These are phyloP conservation scores for Nicotiana rustica DNA, from an alignment of 305 asterid species.

Conservation along the genomic window DNA sequence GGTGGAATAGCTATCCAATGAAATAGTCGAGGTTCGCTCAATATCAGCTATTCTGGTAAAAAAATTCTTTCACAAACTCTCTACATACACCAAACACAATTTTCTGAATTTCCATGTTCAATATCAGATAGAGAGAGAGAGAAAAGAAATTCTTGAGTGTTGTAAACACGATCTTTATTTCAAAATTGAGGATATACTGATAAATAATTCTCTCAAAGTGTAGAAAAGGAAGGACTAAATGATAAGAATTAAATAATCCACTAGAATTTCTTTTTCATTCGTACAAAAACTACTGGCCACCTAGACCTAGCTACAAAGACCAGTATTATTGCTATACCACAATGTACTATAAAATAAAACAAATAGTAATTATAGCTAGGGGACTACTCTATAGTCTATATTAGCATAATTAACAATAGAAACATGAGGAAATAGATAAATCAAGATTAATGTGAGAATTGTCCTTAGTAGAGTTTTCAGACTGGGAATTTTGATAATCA, in stretches of 20 bases:
- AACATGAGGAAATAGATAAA: conserved; percentile 18
- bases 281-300: not conserved
- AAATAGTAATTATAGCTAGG: not conserved
- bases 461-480: not conserved
- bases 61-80: too few relatives aligned
- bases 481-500: not conserved
- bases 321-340: not conserved
- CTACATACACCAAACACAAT: too few relatives aligned
- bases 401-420: not conserved
- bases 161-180: too few relatives aligned
- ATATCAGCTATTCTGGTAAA: too few relatives aligned
- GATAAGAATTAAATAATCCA: not conserved
- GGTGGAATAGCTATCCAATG: too few relatives aligned
- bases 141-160: too few relatives aligned
- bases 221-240: not conserved
- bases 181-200: too few relatives aligned
- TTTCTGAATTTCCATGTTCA: too few relatives aligned
- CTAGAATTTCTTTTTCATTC: not conserved
- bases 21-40: too few relatives aligned
- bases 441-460: conserved; percentile 13
- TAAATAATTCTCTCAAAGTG: not conserved
- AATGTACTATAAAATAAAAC: not conserved
- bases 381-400: not conserved
- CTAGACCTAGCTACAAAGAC: not conserved
- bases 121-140: too few relatives aligned